Evolutionary conservation across 2,329 filamentous ascomycete species (phyloP).

Genomic region (Rhynchosporium agropyri): DNA sequence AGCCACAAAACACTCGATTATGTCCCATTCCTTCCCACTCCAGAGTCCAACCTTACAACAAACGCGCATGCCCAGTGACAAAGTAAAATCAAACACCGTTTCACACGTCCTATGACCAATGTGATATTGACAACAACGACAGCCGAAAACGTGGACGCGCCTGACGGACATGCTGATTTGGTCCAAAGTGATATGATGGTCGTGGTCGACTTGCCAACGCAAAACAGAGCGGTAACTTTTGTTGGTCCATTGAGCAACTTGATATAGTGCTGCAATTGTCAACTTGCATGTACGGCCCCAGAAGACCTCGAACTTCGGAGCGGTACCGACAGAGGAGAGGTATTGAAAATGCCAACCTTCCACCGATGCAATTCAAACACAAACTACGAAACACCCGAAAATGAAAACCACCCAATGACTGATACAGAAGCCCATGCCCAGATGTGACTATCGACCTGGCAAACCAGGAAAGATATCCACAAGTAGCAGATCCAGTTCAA

Average conservation of each 20-base stretch:
- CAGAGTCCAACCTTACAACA: background rate
- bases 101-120: background rate
- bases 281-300: background rate
- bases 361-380: slow-evolving; percentile 24
- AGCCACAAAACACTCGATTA: background rate
- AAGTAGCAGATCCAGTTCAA: slow-evolving; percentile 10
- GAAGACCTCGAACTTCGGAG: background rate
- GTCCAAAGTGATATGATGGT: background rate
- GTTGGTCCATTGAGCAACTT: background rate
- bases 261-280: background rate
- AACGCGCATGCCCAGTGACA: background rate
- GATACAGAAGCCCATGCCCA: slow-evolving; percentile 5
- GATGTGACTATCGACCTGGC: slow-evolving; percentile 8
- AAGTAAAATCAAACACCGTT: background rate
- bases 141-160: slow-evolving; percentile 15
- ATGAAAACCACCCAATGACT: slow-evolving; percentile 17
- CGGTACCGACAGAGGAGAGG: slow-evolving; percentile 22
- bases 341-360: slow-evolving; percentile 25
- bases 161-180: slow-evolving; percentile 26
- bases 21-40: background rate
- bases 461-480: slow-evolving; percentile 5
- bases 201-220: background rate
- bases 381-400: slow-evolving; percentile 18
- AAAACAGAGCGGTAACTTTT: slow-evolving; percentile 10
- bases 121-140: background rate